These are phyloP conservation scores for Fusarium marasasianum DNA, from an alignment of 2,329 filamentous ascomycete species.

Conservation along the genomic window DNA sequence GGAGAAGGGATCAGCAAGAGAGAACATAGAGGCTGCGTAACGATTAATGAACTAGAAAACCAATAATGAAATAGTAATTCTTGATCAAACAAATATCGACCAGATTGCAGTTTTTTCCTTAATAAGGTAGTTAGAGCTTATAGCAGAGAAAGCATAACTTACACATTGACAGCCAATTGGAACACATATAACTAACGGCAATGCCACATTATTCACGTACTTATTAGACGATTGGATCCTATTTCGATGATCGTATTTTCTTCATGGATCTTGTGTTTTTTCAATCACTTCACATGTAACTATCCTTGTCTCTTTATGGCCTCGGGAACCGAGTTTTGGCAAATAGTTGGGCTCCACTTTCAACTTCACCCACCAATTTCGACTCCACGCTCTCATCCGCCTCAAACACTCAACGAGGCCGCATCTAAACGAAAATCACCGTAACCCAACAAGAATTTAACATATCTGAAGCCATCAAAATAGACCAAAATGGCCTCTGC, in stretches of 20 bases:
- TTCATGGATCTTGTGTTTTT: neutral
- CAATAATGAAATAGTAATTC: neutral
- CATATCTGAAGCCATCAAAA: neutral
- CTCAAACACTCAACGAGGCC: neutral
- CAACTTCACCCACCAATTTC: conserved; percentile 19
- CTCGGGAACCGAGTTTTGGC: neutral
- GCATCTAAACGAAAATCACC: neutral
- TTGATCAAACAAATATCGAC: neutral
- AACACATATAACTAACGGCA: neutral
- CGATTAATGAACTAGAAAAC: conserved; percentile 15
- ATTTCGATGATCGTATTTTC: neutral
- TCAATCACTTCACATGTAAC: neutral
- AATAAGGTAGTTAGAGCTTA: neutral
- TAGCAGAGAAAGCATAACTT: neutral
- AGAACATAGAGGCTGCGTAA: neutral
- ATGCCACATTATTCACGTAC: neutral
- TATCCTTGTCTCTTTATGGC: neutral
- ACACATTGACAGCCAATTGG: neutral
- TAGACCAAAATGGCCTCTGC: conserved; percentile 34
- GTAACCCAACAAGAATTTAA: neutral
- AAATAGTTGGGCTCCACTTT: conserved; percentile 31
- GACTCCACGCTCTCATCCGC: neutral
- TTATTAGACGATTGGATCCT: neutral
- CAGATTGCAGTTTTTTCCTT: neutral
- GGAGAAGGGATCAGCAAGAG: conserved; percentile 14